Base-by-base conservation (phyloP, 768 basidiomycete genomes). In the Tylopilus cervinicoccineus region DNA sequence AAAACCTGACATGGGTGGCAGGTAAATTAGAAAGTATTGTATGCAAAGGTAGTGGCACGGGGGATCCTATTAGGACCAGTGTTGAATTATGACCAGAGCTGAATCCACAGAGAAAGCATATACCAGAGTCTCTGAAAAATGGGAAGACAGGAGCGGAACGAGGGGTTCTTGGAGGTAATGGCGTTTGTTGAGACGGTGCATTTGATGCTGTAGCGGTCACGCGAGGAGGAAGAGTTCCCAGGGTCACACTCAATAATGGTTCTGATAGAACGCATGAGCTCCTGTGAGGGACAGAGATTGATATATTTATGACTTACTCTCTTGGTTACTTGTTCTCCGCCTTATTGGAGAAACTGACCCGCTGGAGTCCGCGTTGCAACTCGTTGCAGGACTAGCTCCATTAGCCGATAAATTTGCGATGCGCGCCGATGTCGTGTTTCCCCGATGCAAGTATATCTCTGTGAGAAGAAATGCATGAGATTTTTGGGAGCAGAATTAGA, bases 1-100 rank as follows among this genome's bases (percentile, higher is more conserved):
- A 89, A 70, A 96, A 98, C 9, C 71, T 72, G 23, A 67, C 60
- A 59, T 94, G 86, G 23, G 75, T 69, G 0, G 79, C 74, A 10
- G 81, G 75, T 20, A 93, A 71, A 11, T 74, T 64, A 2, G 76
- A 71, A 13, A 86, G 62, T 22, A 88, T 66, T 17, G 76, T 70
- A 24, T 65, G 68, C 14, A 84, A 53, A 3, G 76, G 67, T 3
- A 73, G 60, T 4, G 49, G 37, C 20, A 63, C 58, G 9, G 32
- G 29, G 17, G 20, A 17, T 40, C 43, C 55, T 67, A 43, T 17
- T 9, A 20, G n/a, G 12, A 12, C 10, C 10, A 17, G 34, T 12
- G 19, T 36, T 20, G 20, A 20, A 20, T 12, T 36, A 5, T 6
- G 33, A 19, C 14, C 7, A 20, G 19, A 36, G 10, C 10, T 20